Evolutionary conservation across 2,329 filamentous ascomycete genomes (phyloP).

Genomic region (Hypoxylon rubiginosum): DNA sequence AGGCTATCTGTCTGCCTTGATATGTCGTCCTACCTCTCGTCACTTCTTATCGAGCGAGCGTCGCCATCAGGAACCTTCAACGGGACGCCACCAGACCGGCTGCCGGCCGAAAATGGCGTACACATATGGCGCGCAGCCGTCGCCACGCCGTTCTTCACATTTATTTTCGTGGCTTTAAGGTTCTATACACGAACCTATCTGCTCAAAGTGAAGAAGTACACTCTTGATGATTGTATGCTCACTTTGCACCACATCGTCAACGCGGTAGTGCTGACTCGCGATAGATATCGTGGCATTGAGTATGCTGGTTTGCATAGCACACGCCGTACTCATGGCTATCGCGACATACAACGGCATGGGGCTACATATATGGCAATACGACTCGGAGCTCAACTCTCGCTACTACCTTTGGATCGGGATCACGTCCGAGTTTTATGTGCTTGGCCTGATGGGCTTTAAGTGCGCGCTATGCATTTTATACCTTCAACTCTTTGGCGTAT

Average conservation of each 20-base stretch:
- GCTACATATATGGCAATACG: constrained; percentile 45
- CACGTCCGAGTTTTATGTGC: constrained; percentile 44
- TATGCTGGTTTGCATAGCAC: constrained; percentile 37
- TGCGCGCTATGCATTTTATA: constrained; percentile 42
- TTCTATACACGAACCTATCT: constrained; percentile 42
- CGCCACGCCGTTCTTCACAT: constrained; percentile 40
- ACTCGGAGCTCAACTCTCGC: constrained; percentile 38
- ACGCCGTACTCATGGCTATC: constrained; percentile 43
- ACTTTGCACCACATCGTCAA: background rate
- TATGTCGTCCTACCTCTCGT: constrained; percentile 25
- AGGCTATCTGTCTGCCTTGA: constrained; percentile 12
- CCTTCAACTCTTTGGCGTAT: constrained; percentile 44
- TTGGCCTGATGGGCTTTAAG: constrained; percentile 43
- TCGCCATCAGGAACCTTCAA: constrained; percentile 37
- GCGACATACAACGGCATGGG: constrained; percentile 47
- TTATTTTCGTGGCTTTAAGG: constrained; percentile 39
- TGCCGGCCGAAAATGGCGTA: constrained; percentile 42
- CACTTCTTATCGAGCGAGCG: constrained; percentile 34
- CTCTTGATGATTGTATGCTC: constrained; percentile 39
- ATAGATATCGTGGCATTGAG: constrained; percentile 41
- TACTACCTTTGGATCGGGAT: constrained; percentile 46
- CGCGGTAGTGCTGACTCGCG: background rate
- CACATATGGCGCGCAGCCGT: constrained; percentile 42
- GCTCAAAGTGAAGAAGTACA: constrained; percentile 32
- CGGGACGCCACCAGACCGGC: constrained; percentile 33